Percentiles rank a stretch among this genome's conserved stretches.
phyloP scores from a whole-genome alignment of 352 stramenopile genomes.

The Globisporangium viniferum region DNA sequence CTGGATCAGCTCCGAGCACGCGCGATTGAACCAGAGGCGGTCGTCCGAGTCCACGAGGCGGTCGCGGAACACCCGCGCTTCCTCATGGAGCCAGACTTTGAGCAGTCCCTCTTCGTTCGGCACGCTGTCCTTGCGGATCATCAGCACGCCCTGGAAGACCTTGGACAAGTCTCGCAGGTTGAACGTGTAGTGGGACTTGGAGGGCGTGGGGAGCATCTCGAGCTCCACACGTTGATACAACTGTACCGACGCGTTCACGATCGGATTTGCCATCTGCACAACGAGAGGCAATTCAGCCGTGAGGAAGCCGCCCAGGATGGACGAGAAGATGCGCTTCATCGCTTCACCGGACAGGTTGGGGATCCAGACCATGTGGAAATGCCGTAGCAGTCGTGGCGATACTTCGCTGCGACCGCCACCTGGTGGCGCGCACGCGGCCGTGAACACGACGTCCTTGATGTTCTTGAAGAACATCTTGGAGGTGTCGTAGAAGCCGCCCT shows the following conservation, averaged over 20 bases:
- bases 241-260: slow-evolving; percentile 87
- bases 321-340: slow-evolving; percentile 89
- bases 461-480: slow-evolving; percentile 94
- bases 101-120: slow-evolving; percentile 69
- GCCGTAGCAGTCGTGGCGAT: slow-evolving; percentile 77
- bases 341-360: slow-evolving; percentile 76
- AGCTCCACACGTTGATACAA: slow-evolving; percentile 87
- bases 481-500: slow-evolving; percentile 89
- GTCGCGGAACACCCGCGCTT: slow-evolving; percentile 91
- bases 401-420: slow-evolving; percentile 87
- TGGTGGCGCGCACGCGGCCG: slow-evolving; percentile 82
- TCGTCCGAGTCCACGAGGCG: slow-evolving; percentile 87
- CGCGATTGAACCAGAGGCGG: slow-evolving; percentile 83
- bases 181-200: slow-evolving; percentile 94
- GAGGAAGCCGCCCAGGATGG: slow-evolving; percentile 89
- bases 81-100: slow-evolving; percentile 91
- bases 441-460: slow-evolving; percentile 83
- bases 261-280: slow-evolving; percentile 60
- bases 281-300: slow-evolving; percentile 61
- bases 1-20: slow-evolving; percentile 71
- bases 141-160: slow-evolving; percentile 92
- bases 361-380: slow-evolving; percentile 93
- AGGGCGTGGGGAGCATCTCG: slow-evolving; percentile 89
- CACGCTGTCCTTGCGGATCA: slow-evolving; percentile 85
- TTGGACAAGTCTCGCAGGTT: slow-evolving; percentile 93